A percentile compares a stretch with the other conserved stretches of the same genome.
phyloP scores from a whole-genome alignment of 2,329 filamentous ascomycete species.

The Paradendryphiella salina region DNA sequence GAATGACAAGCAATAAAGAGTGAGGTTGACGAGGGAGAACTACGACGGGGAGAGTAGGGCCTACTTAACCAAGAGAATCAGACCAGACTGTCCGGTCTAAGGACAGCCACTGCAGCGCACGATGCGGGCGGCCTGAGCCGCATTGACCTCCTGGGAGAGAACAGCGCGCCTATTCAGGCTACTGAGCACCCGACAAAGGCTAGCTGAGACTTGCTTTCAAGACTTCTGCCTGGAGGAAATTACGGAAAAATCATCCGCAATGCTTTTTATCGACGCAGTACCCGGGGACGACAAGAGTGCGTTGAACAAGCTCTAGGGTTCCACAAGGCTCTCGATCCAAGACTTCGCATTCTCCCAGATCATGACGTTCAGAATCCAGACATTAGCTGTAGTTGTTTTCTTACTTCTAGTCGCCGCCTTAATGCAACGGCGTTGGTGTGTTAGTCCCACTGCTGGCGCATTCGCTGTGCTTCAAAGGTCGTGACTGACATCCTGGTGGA shows the following conservation, averaged over 20 bases:
- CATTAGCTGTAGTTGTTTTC: background rate
- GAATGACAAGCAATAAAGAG: constrained; percentile 6
- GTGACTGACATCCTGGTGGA: background rate
- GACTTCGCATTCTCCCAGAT: background rate
- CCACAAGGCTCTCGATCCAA: background rate
- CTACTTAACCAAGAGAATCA: constrained; percentile 10
- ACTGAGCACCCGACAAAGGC: background rate
- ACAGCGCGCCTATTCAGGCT: background rate
- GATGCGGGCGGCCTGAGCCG: constrained; percentile 11
- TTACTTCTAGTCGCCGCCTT: background rate
- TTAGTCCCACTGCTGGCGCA: background rate
- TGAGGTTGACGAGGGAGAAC: constrained; percentile 1
- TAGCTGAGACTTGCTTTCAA: constrained; percentile 1
- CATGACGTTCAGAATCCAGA: background rate
- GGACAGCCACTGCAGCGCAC: constrained; percentile 4
- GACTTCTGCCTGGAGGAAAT: constrained; percentile 8
- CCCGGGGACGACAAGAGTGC: background rate
- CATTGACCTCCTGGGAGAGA: constrained; percentile 2
- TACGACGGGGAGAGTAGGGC: background rate
- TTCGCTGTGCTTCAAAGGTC: background rate
- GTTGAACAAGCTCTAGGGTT: background rate
- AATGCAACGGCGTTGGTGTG: background rate
- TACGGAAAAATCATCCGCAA: constrained; percentile 2
- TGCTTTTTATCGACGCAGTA: background rate
- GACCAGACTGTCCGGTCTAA: constrained; percentile 4